Evolutionary conservation across 2,329 filamentous ascomycete genomes (phyloP).

Genomic region (Apiospora saccharicola): DNA sequence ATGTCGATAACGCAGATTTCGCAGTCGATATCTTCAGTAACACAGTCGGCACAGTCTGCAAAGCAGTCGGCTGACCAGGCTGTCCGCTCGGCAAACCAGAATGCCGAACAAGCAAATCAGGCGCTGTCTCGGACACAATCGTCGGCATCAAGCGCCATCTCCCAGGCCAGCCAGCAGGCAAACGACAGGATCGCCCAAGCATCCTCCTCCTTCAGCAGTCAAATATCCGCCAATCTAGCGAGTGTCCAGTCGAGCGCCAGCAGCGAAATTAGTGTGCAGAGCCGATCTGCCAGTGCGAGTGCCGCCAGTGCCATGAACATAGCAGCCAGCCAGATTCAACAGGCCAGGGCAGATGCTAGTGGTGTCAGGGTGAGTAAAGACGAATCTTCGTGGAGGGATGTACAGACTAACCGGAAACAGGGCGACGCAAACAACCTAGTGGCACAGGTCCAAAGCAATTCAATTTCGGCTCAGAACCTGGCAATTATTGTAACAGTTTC

Average conservation of each 20-base stretch:
- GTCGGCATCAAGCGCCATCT: constrained; percentile 41
- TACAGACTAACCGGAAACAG: constrained; percentile 32
- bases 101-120: constrained; percentile 39
- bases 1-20: constrained; percentile 42
- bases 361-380: constrained; percentile 1
- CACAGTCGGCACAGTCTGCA: constrained; percentile 40
- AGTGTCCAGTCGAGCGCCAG: constrained; percentile 40
- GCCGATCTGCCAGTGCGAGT: constrained; percentile 60
- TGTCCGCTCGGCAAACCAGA: constrained; percentile 37
- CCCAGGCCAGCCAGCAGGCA: constrained; percentile 36
- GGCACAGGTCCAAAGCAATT: constrained; percentile 36
- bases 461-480: constrained; percentile 38
- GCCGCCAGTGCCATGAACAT: constrained; percentile 60
- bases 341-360: not conserved
- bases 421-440: constrained; percentile 34
- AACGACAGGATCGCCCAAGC: constrained; percentile 36
- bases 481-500: constrained; percentile 41
- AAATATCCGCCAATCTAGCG: constrained; percentile 36
- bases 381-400: too few relatives aligned
- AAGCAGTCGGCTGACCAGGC: constrained; percentile 42
- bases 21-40: constrained; percentile 40
- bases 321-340: constrained; percentile 39
- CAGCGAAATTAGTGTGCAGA: constrained; percentile 56
- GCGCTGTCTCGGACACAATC: constrained; percentile 41
- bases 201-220: constrained; percentile 40